phyloP scores from a whole-genome alignment of 208 protist genomes.

The Leishmania gerbilli region DNA sequence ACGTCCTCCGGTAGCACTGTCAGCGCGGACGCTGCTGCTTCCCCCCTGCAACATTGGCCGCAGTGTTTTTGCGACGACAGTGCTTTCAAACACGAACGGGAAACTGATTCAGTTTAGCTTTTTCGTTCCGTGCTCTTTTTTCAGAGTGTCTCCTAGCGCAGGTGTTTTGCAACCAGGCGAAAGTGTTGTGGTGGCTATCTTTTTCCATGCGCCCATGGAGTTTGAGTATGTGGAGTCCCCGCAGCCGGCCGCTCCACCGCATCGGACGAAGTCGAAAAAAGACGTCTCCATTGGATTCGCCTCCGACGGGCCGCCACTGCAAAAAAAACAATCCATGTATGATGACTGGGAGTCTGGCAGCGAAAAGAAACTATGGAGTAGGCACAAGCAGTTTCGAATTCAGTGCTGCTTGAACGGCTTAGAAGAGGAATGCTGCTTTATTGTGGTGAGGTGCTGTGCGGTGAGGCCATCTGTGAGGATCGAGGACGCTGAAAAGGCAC shows the following conservation, averaged over 20 bases:
- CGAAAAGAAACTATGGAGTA: slow-evolving; percentile 21
- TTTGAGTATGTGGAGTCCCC: slow-evolving; percentile 11
- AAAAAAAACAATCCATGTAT: slow-evolving; percentile 22
- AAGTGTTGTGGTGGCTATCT: slow-evolving; percentile 26
- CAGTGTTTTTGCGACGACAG: slow-evolving; percentile 31
- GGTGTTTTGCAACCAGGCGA: slow-evolving; percentile 39
- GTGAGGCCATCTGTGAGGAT: slow-evolving; percentile 14
- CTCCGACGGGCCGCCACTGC: not conserved
- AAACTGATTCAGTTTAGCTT: slow-evolving; percentile 23
- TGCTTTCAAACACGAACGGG: slow-evolving; percentile 31
- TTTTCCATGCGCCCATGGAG: slow-evolving; percentile 30
- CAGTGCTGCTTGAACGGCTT: slow-evolving; percentile 23
- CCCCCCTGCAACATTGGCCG: slow-evolving; percentile 33
- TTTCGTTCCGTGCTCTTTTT: slow-evolving; percentile 18
- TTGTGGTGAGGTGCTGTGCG: slow-evolving; percentile 28
- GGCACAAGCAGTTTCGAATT: slow-evolving; percentile 26
- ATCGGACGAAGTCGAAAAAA: slow-evolving; percentile 16
- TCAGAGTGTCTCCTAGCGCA: slow-evolving; percentile 29
- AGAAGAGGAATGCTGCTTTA: slow-evolving; percentile 21
- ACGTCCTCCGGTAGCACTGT: slow-evolving; percentile 14
- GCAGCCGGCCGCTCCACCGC: slow-evolving; percentile 8
- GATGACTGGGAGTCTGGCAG: slow-evolving; percentile 22
- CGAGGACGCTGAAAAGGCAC: not conserved
- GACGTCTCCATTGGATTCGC: not conserved
- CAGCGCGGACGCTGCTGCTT: slow-evolving; percentile 29